A percentile compares a stretch with the other conserved stretches of the same genome.
Conservation (phyloP, 2,329 filamentous ascomycete species). For the Aureobasidium zeae region DNA sequence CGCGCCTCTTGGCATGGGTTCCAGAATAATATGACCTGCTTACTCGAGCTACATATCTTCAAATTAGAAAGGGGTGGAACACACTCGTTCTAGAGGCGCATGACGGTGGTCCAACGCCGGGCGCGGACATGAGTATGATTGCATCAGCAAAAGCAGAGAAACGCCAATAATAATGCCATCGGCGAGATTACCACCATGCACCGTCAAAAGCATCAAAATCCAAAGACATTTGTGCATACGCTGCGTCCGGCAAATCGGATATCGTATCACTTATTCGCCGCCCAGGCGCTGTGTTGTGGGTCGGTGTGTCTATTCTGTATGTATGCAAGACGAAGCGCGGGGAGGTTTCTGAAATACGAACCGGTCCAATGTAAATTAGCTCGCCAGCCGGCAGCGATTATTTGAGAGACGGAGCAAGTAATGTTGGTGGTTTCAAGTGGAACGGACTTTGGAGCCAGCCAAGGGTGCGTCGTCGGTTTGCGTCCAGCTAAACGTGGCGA, state of each 20-base stretch:
- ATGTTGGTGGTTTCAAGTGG: slow-evolving; percentile 12
- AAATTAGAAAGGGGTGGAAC: slow-evolving; percentile 13
- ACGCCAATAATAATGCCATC: slow-evolving; percentile 7
- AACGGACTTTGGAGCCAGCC: slow-evolving; percentile 15
- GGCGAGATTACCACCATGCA: slow-evolving; percentile 3
- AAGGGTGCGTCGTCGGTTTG: slow-evolving; percentile 11
- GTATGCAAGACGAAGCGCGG: slow-evolving; percentile 14
- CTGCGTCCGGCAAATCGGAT: slow-evolving; percentile 7
- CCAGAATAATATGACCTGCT: slow-evolving; percentile 12
- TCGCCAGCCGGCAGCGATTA: slow-evolving; percentile 9
- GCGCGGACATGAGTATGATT: slow-evolving; percentile 6
- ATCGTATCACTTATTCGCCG: slow-evolving; percentile 13
- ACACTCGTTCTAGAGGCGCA: slow-evolving; percentile 4
- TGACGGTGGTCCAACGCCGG: slow-evolving; percentile 9
- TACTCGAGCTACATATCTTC: slow-evolving; percentile 10
- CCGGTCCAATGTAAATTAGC: slow-evolving; percentile 16
- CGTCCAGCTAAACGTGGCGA: slow-evolving; percentile 13
- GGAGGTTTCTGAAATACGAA: slow-evolving; percentile 12
- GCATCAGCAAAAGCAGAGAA: too few relatives aligned
- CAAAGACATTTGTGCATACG: slow-evolving; percentile 6
- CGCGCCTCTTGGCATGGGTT: slow-evolving; percentile 4
- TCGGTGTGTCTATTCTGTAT: slow-evolving; percentile 5
- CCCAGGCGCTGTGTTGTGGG: slow-evolving; percentile 12
- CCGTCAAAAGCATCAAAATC: not conserved
- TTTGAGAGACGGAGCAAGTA: slow-evolving; percentile 3